Conservation (phyloP, 331 rosid genomes). For the Stylosanthes scabra region DNA sequence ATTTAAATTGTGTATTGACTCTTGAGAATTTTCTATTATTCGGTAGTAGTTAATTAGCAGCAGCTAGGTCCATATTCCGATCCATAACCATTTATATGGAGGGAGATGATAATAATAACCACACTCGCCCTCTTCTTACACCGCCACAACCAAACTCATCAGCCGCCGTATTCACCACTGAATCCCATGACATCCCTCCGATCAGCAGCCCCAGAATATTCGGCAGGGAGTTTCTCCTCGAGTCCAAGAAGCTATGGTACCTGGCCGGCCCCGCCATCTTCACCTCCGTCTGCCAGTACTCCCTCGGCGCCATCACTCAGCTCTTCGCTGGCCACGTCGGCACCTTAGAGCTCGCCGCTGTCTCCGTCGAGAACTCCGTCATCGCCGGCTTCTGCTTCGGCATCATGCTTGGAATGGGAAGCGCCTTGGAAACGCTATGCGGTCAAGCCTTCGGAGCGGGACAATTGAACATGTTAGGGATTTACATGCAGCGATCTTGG, state of each 20-base stretch:
- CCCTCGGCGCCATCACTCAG: slow-evolving; percentile 88
- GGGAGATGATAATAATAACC: neutral
- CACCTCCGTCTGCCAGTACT: slow-evolving; percentile 74
- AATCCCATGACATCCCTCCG: slow-evolving; percentile 65
- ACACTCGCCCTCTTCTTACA: slow-evolving; percentile 36
- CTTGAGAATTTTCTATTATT: neutral
- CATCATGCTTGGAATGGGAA: slow-evolving; percentile 72
- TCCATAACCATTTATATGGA: neutral
- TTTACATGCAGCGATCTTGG: slow-evolving; percentile 93
- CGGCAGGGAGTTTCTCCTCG: slow-evolving; percentile 51
- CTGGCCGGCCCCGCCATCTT: slow-evolving; percentile 91
- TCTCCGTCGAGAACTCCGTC: slow-evolving; percentile 83
- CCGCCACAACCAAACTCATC: neutral
- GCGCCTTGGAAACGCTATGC: slow-evolving; percentile 85
- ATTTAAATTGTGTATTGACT: no score
- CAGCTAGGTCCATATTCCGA: neutral
- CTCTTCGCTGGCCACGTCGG: slow-evolving; percentile 79
- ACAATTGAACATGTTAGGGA: slow-evolving; percentile 70
- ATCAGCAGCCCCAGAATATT: slow-evolving; percentile 50
- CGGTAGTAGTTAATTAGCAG: no score
- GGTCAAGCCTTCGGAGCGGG: slow-evolving; percentile 92
- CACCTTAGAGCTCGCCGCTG: slow-evolving; percentile 79
- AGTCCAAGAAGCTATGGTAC: slow-evolving; percentile 80
- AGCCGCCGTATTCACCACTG: slow-evolving; percentile 50
- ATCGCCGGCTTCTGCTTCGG: slow-evolving; percentile 87